Base-by-base conservation (phyloP, 164 flowering plant genomes). In the Santalum album region DNA sequence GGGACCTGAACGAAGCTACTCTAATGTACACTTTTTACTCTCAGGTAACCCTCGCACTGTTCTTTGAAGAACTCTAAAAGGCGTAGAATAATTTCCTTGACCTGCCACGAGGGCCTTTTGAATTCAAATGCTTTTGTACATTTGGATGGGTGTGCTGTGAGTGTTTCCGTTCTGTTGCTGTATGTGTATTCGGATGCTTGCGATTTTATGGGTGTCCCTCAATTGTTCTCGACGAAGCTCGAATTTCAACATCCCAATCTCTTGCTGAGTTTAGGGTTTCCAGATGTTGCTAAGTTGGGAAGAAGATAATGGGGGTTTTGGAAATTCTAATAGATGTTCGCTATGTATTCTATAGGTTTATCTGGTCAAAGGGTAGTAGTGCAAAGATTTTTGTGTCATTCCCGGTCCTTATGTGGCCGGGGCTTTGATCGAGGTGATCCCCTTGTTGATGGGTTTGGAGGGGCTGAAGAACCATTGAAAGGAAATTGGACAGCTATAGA, bases 331-430 rank as follows among this genome's bases (percentile, higher is more conserved):
- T 53, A 15, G 25, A 45, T 60, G 46, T 14, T 17, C 45, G 51
- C 46, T 20, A 79, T 79, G 81, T 69, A 70, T 65, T 53, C 60
- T 51, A 26, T 75, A 57, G 66, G 64, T 58, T 43, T 51, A 9
- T 66, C 55, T 25, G 52, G 69, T 46, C 56, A 19, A 5, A 72
- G 67, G 36, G 7, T 67, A 16, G n/a, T n/a, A n/a, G 26, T 58
- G 32, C 56, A 16, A 50, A 62, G 47, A 7, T 20, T 63, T 12
- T 46, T 58, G 6, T 45, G 22, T 65, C 57, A 54, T 32, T 61
- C 71, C 2, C 66, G 80, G 27, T 47, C 29, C 12, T 56, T 75
- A 0, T 69, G 72, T 21, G 24, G 51, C 36, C 16, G 35, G 20
- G 48, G 36, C 34, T 55, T 53, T 20, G 46, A 43, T 36, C n/a